A percentile compares a stretch with the other conserved stretches of the same genome.
These are phyloP conservation scores for Glaciozyma martinii DNA, from an alignment of 768 basidiomycete species.

Conservation along the genomic window DNA sequence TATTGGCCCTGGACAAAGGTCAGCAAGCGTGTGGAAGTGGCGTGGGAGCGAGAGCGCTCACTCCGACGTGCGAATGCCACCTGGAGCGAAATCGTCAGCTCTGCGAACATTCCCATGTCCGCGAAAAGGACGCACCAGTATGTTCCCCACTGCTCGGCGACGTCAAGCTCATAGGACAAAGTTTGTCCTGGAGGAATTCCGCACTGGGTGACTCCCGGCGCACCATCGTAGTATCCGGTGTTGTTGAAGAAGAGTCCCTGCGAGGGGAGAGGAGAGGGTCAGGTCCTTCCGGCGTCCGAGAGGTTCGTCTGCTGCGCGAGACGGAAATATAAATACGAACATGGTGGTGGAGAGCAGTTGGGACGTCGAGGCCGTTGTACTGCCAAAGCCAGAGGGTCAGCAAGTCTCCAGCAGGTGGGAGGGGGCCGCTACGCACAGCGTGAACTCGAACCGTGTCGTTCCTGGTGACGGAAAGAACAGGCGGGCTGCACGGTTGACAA, in stretches of 20 bases:
- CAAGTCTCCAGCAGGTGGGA: neutral
- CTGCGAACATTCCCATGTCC: too few species aligned
- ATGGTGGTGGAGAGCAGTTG: conserved; percentile 57
- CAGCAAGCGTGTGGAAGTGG: neutral
- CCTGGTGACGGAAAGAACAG: conserved; percentile 62
- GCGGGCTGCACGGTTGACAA: conserved; percentile 50
- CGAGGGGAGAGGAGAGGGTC: conserved; percentile 49
- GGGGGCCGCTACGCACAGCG: conserved; percentile 31
- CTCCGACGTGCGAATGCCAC: conserved; percentile 26
- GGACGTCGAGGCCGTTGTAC: conserved; percentile 23
- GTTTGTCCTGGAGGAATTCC: conserved; percentile 56
- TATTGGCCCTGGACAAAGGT: conserved; percentile 46
- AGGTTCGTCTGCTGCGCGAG: conserved; percentile 49
- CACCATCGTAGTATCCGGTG: conserved; percentile 81
- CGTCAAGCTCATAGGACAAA: conserved; percentile 18
- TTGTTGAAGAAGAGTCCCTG: conserved; percentile 94
- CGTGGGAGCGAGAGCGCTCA: neutral
- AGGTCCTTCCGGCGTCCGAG: neutral
- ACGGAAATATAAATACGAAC: neutral
- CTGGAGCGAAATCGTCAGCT: too few species aligned
- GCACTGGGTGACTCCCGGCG: conserved; percentile 68
- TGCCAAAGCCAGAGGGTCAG: conserved; percentile 30
- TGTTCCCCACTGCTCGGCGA: conserved; percentile 16
- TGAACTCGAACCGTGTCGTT: conserved; percentile 70
- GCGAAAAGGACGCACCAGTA: conserved; percentile 39